Evolutionary conservation across 495 filamentous ascomycete species (phyloP), one percentile per base, ranked within the genome.

Genomic region (Aspergillus asperescens): DNA sequence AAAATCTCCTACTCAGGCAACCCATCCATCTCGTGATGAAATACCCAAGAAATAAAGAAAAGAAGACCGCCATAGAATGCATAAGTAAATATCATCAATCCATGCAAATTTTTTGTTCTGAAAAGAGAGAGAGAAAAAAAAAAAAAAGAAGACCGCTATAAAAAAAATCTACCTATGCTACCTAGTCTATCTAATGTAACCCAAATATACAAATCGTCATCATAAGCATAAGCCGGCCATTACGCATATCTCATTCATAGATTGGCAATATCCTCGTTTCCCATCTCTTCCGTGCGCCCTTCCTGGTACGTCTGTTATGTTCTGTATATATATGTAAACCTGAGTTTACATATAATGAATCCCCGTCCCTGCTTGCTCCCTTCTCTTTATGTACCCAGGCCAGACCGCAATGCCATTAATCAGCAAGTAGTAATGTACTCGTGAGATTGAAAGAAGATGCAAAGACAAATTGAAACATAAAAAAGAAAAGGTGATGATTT

Each of bases 401-500:
- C 42, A 10, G 44, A 35, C 44, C 44, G 44, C 44, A 35, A 47
- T 47, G 28, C 19, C 29, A 47, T 35, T 34, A 47, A 47, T 34
- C 44, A 47, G 35, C 32, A 46, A 15, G n/a, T 24, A 16, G 15
- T 13, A 25, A 47, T 5, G 19, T 29, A 46, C 28, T 27, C 10
- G 39, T 16, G 10, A 19, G 15, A 27, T 12, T 10, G 16, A 32
- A 32, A 46, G 10, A 20, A 32, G 10, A 29, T 20, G 13, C 10
- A 32, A 22, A 31, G 4, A 31, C n/a, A 45, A 29, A 45, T 32
- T 12, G 22, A 8, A 15, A 20, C 32, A 29, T 16, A 31, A 7
- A 22, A 32, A 32, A 46, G 32, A 29, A 15, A 20, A 38, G 20
- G 25, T 20, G 39, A 42, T 42, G 8, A 54, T 60, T 63, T 60